phyloP scores from a whole-genome alignment of 371 early-diverging fungal species.

The Lichtheimia corymbifera region DNA sequence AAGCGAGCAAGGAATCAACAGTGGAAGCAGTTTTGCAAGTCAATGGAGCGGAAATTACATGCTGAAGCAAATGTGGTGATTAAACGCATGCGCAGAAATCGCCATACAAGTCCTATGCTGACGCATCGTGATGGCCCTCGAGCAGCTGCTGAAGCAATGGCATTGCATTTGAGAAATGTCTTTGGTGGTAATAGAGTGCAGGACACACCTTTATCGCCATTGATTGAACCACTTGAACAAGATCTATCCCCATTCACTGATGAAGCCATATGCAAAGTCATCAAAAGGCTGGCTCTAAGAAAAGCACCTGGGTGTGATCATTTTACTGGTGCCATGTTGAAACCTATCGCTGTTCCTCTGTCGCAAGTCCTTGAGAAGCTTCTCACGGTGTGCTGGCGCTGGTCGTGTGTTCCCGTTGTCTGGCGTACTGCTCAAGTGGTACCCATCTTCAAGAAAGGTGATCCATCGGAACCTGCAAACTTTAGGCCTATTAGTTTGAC shows the following conservation, averaged over 20 bases:
- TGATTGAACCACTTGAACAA: neutral
- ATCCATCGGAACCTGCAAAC: conserved; percentile 12
- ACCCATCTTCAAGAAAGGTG: conserved; percentile 28
- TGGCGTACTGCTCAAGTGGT: conserved; percentile 30
- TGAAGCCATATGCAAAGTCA: neutral
- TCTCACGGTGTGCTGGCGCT: conserved; percentile 24
- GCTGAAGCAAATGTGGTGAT: conserved; percentile 3
- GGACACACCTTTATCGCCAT: neutral
- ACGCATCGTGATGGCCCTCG: conserved; percentile 16
- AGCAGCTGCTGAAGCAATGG: conserved; percentile 13
- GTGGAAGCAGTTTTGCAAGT: conserved; percentile 15
- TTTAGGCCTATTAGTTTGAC: conserved; percentile 23
- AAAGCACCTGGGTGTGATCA: conserved; percentile 30
- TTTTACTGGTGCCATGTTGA: conserved; percentile 26
- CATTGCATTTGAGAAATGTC: conserved; percentile 4
- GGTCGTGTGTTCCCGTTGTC: conserved; percentile 16
- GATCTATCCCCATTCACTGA: neutral
- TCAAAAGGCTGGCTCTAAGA: conserved; percentile 1
- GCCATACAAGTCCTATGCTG: neutral
- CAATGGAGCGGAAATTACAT: conserved; percentile 1
- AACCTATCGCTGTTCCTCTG: conserved; percentile 8
- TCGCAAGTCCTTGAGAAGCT: conserved; percentile 4
- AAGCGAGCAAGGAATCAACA: neutral
- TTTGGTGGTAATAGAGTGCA: conserved; percentile 2
- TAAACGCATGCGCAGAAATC: conserved; percentile 2